These are phyloP conservation scores for Exophiala xenobiotica DNA, from an alignment of 2,329 filamentous ascomycete genomes.

Conservation along the genomic window DNA sequence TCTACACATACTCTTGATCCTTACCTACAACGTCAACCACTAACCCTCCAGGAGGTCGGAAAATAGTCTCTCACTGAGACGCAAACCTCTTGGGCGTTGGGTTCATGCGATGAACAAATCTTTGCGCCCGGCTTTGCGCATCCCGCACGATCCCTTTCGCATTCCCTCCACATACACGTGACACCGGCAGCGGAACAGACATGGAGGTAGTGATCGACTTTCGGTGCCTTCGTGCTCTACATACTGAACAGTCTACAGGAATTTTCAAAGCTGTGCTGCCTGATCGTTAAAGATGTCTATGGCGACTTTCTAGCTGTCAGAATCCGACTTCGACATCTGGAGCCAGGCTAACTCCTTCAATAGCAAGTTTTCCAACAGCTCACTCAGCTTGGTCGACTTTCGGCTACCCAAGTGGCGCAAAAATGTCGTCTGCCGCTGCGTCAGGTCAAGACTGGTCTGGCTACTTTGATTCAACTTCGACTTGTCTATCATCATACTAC, in stretches of 20 bases:
- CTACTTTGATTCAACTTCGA: constrained; percentile 83
- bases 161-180: constrained; percentile 5
- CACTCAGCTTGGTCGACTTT: constrained; percentile 73
- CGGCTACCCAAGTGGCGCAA: constrained; percentile 66
- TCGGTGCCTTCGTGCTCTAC: not conserved
- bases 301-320: constrained; percentile 89
- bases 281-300: constrained; percentile 84
- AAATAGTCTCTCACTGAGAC: no score
- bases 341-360: constrained; percentile 12
- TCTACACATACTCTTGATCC: not conserved
- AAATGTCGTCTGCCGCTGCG: constrained; percentile 71
- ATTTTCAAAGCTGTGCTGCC: constrained; percentile 81
- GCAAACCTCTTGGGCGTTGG: no score
- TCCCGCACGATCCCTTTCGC: no score
- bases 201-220: constrained; percentile 12
- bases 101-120: not conserved
- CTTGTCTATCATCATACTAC: constrained; percentile 73
- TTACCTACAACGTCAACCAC: not conserved
- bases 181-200: not conserved
- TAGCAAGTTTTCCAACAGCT: constrained; percentile 84
- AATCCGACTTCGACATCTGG: constrained; percentile 24
- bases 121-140: not conserved
- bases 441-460: constrained; percentile 77
- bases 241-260: constrained; percentile 13
- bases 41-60: no score